Evolutionary conservation across 352 stramenopile genomes (phyloP).

Genomic region (Phytophthora nicotianae): DNA sequence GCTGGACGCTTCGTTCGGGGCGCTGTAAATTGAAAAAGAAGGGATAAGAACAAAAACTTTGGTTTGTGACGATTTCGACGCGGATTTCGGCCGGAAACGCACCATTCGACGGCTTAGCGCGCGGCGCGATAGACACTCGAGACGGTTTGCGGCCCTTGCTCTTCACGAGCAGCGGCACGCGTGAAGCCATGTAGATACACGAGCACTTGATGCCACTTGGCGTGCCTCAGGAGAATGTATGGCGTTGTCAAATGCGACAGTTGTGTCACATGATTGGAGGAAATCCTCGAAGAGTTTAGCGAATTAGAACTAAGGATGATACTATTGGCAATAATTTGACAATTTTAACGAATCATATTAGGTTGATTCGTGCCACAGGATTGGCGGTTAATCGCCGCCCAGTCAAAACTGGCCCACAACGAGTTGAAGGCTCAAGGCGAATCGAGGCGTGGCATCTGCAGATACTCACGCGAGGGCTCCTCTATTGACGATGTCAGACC

Average conservation of each 20-base stretch:
- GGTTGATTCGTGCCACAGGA: slow-evolving; percentile 7
- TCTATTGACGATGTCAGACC: slow-evolving; percentile 52
- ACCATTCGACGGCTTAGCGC: slow-evolving; percentile 71
- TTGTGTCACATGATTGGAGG: slow-evolving; percentile 11
- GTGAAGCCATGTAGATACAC: slow-evolving; percentile 52
- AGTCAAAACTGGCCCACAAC: slow-evolving; percentile 29
- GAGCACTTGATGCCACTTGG: slow-evolving; percentile 14
- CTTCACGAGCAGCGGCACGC: slow-evolving; percentile 78
- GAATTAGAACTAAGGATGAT: slow-evolving; percentile 12
- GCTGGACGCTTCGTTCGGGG: slow-evolving; percentile 34
- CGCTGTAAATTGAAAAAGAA: slow-evolving; percentile 16
- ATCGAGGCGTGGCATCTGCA: background rate
- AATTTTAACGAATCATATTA: slow-evolving; percentile 12
- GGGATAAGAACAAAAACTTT: slow-evolving; percentile 6
- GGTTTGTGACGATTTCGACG: slow-evolving; percentile 1
- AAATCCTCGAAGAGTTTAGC: slow-evolving; percentile 15
- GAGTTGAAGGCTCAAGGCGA: slow-evolving; percentile 5
- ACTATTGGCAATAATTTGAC: background rate
- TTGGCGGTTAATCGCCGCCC: slow-evolving; percentile 46
- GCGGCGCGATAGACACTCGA: slow-evolving; percentile 68
- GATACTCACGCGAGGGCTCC: background rate
- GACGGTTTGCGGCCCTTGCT: slow-evolving; percentile 75
- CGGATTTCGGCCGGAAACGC: slow-evolving; percentile 12
- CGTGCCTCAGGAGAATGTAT: slow-evolving; percentile 31
- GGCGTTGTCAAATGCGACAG: slow-evolving; percentile 14